Evolutionary conservation across 495 filamentous ascomycete genomes (phyloP).

Genomic region (Chaetomium fimeti): DNA sequence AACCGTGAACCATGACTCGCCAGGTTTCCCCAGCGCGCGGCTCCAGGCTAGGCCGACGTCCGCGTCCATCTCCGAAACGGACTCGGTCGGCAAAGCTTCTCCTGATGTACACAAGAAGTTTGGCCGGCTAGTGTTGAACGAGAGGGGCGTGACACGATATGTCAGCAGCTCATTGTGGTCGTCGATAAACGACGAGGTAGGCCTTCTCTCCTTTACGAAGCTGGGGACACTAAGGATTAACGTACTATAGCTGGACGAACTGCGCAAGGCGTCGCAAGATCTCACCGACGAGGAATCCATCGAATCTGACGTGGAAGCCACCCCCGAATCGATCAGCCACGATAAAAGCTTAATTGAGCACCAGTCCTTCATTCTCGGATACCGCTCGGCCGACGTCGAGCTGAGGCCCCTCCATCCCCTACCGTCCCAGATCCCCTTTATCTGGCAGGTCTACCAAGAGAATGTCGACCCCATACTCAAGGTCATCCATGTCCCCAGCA

Average conservation of each 20-base stretch:
- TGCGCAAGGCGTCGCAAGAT: constrained; percentile 67
- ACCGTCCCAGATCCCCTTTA: constrained; percentile 59
- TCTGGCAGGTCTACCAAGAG: constrained; percentile 67
- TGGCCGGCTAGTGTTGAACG: constrained; percentile 79
- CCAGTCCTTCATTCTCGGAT: constrained; percentile 69
- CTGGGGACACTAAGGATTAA: constrained; percentile 16
- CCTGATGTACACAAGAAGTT: constrained; percentile 63
- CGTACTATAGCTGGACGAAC: constrained; percentile 60
- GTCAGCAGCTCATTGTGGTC: constrained; percentile 89
- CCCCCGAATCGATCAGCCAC: constrained; percentile 41
- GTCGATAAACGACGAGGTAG: constrained; percentile 77
- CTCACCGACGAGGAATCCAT: constrained; percentile 67
- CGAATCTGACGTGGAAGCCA: constrained; percentile 53
- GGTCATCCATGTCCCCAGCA: constrained; percentile 63
- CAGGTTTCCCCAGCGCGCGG: constrained; percentile 3
- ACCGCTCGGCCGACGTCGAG: constrained; percentile 58
- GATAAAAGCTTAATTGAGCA: constrained; percentile 51
- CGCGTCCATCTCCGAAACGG: constrained; percentile 15
- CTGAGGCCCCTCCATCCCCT: constrained; percentile 54
- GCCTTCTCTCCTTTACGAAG: background rate
- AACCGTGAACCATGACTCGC: constrained; percentile 16
- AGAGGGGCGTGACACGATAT: constrained; percentile 75
- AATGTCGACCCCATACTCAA: constrained; percentile 73
- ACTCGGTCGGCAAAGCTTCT: constrained; percentile 29
- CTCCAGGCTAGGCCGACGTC: constrained; percentile 22